Evolutionary conservation across 169 alveolate genomes (phyloP).

Genomic region (Toxoplasma gondii): DNA sequence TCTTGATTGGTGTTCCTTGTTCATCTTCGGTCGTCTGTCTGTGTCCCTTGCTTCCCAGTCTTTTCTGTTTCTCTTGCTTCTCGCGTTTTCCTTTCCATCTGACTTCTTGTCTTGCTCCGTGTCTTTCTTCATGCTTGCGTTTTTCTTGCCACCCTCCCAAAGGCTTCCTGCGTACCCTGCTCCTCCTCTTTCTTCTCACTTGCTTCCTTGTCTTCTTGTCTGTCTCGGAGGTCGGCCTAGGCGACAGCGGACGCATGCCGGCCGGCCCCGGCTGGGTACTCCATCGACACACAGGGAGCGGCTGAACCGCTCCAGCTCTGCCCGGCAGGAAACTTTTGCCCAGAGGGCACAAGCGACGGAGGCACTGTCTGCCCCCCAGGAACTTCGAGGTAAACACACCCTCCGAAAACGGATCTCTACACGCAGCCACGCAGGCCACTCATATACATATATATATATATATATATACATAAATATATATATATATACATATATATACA

Average conservation of each 20-base stretch:
- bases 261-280: conserved; percentile 6
- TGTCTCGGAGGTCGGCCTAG: background rate
- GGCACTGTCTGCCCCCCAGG: background rate
- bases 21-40: no score
- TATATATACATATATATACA: no score
- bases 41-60: no score
- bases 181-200: no score
- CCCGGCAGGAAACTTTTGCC: background rate
- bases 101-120: no score
- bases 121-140: no score
- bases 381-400: background rate
- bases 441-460: background rate
- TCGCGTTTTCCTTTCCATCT: no score
- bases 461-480: background rate
- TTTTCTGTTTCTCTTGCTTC: no score
- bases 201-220: background rate
- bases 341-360: background rate
- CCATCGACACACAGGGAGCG: background rate
- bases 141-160: no score
- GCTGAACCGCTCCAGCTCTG: background rate
- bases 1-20: no score
- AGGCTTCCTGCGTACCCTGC: no score
- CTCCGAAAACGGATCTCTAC: background rate
- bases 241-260: background rate
- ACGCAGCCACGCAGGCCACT: background rate